Evolutionary conservation across 768 basidiomycete genomes (phyloP), one percentile per base, ranked within the genome.

Genomic region (Tulasnella sp.): DNA sequence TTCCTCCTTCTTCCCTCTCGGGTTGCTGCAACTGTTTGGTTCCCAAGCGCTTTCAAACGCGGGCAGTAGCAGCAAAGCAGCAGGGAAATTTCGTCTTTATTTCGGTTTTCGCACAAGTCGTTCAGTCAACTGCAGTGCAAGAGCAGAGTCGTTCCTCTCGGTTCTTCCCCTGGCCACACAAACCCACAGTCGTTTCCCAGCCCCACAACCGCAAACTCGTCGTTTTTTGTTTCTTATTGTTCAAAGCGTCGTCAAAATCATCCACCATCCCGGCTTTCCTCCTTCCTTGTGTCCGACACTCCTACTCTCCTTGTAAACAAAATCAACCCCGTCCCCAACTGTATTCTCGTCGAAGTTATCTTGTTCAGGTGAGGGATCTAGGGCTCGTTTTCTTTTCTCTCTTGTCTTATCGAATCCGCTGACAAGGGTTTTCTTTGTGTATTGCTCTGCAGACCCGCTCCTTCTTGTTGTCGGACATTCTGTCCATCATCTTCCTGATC

Each of bases 71-170:
- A 46, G 46, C 16, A 46, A 14, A 69, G 64, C 11, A 37, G 31
- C 28, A 31, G 24, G 34, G 64, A 18, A 46, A 14, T 69, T 37
- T 60, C 58, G 16, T 60, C 24, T 24, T 18, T 24, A 1, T 60
- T 31, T 69, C 37, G 24, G 28, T 69, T 37, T 37, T 69, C 31
- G 64, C 64, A 69, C 64, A 69, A 69, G 64, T 69, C 64, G 64
- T 69, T 69, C 64, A 69, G 64, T 69, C 64, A 69, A 69, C 64
- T 69, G 64, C 64, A 69, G 64, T 69, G 64, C 64, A 69, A 69
- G 28, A 69, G 64, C 64, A 28, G 34, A 69, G 64, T 69, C 28
- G 34, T 37, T 69, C 34, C 64, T 69, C 31, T 69, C 60, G 60
- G 48, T 50, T 64, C 60, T 28, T 64, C 11, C 28, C 28, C 16